Evolutionary conservation across 768 basidiomycete genomes (phyloP), one percentile per base, ranked within the genome.

Genomic region (Tricholoma terreum): DNA sequence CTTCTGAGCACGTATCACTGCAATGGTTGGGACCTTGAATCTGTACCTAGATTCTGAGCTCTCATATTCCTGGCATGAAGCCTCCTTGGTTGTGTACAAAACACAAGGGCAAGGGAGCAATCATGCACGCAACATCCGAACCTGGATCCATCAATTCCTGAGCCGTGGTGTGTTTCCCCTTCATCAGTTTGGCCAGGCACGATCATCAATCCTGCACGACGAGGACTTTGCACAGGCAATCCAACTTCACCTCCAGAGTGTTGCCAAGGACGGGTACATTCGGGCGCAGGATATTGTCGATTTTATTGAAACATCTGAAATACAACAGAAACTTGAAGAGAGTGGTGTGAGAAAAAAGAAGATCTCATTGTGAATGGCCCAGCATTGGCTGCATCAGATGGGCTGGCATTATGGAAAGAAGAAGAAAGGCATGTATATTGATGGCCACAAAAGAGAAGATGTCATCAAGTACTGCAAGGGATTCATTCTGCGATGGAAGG

Each of bases 221-320:
- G 71, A 75, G 52, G 71, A 75, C 55, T 65, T 73, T 56, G 27
- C 63, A n/a, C n/a, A n/a, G n/a, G n/a, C n/a, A n/a, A 24, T 73
- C 15, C 60, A 72, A 42, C 59, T 73, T 0, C 68, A 72, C 50
- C 63, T 77, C 2, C 50, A 58, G n/a, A 63, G 61, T 34, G 58
- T 64, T 27, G 58, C 67, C 14, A 69, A 69, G 46, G 60, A 61
- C 0, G 62, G 65, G 0, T 69, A 70, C 52, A 68, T 76, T 27
- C 22, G 34, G 0, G 71, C 70, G 2, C 58, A 65, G 22, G 66
- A 71, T 56, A 63, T 76, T 60, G 71, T 74, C 7, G 65, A 73
- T 9, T 71, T 62, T 50, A 50, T 74, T 9, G 63, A 58, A 38
- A 62, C 55, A 11, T 56, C 62, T 11, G 61, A 67, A 14, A 59